phyloP scores from a whole-genome alignment of 148 eudicot genomes.

The Polygonum aviculare region DNA sequence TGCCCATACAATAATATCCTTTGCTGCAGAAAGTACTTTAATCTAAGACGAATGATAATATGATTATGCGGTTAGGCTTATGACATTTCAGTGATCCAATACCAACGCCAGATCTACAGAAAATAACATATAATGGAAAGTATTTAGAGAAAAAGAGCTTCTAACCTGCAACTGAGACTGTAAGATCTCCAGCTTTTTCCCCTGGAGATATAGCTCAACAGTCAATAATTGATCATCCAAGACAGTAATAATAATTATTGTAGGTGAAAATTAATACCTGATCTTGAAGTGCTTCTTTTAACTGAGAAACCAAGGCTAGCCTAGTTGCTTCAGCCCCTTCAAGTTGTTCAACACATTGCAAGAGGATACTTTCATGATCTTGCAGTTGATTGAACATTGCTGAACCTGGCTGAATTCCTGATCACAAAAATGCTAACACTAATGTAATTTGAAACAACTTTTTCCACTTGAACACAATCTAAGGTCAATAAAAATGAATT shows the following conservation, averaged over 20 bases:
- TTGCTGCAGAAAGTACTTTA: no score
- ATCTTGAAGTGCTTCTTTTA: conserved; percentile 73
- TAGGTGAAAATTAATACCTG: conserved; percentile 39
- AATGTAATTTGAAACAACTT: neutral
- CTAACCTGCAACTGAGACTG: conserved; percentile 59
- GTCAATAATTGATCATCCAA: conserved; percentile 2
- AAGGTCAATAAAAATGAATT: neutral
- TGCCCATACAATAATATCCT: neutral
- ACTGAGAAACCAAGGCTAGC: conserved; percentile 51
- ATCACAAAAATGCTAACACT: conserved; percentile 11
- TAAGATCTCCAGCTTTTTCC: conserved; percentile 45
- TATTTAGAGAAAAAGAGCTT: neutral
- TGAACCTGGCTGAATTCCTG: conserved; percentile 49
- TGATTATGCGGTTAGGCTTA: neutral
- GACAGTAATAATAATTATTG: neutral
- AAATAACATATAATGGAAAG: neutral
- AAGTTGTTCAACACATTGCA: conserved; percentile 60
- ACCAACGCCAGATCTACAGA: neutral
- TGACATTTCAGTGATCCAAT: neutral
- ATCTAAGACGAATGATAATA: neutral
- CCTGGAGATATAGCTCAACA: conserved; percentile 41
- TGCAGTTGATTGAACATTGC: conserved; percentile 47
- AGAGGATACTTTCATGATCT: conserved; percentile 63
- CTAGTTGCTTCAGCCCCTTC: conserved; percentile 65
- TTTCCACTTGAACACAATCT: conserved; percentile 1